Base-by-base conservation (phyloP, 495 filamentous ascomycete genomes). In the Evernia prunastri region DNA sequence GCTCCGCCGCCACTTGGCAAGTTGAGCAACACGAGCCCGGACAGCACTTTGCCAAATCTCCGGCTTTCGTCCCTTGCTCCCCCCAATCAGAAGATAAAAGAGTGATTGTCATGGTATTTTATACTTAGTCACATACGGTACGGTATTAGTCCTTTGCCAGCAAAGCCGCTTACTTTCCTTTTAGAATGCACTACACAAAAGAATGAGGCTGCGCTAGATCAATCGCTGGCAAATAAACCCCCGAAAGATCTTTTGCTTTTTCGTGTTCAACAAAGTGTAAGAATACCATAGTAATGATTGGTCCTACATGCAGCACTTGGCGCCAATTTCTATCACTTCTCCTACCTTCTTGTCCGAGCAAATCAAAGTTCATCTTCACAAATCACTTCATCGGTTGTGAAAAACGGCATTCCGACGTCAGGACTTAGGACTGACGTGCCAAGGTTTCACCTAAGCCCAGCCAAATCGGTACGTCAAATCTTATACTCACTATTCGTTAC, bases 41-140 rank as follows among this genome's bases (percentile, higher is more conserved):
- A 29, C 45, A 40, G 23, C n/a, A n/a, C n/a, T n/a, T n/a, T n/a
- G 45, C n/a, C 20, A 49, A 49, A 49, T 49, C 45, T 49, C 45
- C 45, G 45, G 45, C 10, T 13, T 13, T 3, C 0, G 1, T 47
- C 45, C 23, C 1, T 27, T 25, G n/a, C n/a, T n/a, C n/a, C n/a
- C n/a, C n/a, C 11, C 7, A 47, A 43, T 47, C 20, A 20, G 9
- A 47, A 23, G 1, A 3, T 25, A n/a, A n/a, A n/a, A n/a, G n/a
- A n/a, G n/a, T n/a, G n/a, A n/a, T n/a, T n/a, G n/a, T n/a, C n/a
- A n/a, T n/a, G n/a, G n/a, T n/a, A n/a, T n/a, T n/a, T n/a, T n/a
- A n/a, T n/a, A n/a, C n/a, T n/a, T n/a, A n/a, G n/a, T n/a, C n/a
- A n/a, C n/a, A n/a, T n/a, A n/a, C n/a, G n/a, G n/a, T n/a, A n/a